These are phyloP conservation scores for Phanerochaete carnosa DNA, from an alignment of 768 basidiomycete species.

Conservation along the genomic window DNA sequence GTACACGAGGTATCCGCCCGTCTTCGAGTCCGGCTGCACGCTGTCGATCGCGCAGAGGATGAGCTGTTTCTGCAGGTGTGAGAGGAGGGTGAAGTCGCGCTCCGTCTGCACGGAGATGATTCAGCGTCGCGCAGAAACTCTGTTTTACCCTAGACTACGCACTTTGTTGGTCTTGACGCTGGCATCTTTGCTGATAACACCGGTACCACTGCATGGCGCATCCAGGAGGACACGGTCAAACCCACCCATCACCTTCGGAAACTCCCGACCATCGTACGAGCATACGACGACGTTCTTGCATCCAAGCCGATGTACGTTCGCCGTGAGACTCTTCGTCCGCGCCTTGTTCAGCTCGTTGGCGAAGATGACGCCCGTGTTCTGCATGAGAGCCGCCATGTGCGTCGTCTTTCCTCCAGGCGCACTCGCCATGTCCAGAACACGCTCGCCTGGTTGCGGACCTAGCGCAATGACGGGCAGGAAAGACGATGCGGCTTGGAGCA, in stretches of 20 bases:
- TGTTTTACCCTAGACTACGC: no score
- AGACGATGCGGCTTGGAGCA: constrained; percentile 98
- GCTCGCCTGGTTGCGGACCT: constrained; percentile 87
- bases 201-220: constrained; percentile 97
- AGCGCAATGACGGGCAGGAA: constrained; percentile 99
- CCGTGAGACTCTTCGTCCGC: constrained; percentile 93
- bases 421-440: constrained; percentile 97
- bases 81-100: constrained; percentile 93
- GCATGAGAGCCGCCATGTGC: constrained; percentile 93
- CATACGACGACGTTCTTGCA: constrained; percentile 98
- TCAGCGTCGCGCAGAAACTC: not conserved
- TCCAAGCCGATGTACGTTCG: constrained; percentile 94
- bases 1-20: constrained; percentile 93
- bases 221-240: constrained; percentile 97
- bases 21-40: constrained; percentile 82
- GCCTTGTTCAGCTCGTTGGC: constrained; percentile 96
- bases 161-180: constrained; percentile 99
- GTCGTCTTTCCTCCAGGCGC: constrained; percentile 98
- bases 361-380: constrained; percentile 97
- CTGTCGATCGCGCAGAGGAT: constrained; percentile 98
- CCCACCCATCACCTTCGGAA: constrained; percentile 98
- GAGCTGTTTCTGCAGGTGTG: constrained; percentile 97
- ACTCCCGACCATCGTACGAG: constrained; percentile 95
- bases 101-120: constrained; percentile 59
- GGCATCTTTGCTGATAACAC: constrained; percentile 96